Conservation (phyloP, 208 protist genomes). For the Leishmania guyanensis region DNA sequence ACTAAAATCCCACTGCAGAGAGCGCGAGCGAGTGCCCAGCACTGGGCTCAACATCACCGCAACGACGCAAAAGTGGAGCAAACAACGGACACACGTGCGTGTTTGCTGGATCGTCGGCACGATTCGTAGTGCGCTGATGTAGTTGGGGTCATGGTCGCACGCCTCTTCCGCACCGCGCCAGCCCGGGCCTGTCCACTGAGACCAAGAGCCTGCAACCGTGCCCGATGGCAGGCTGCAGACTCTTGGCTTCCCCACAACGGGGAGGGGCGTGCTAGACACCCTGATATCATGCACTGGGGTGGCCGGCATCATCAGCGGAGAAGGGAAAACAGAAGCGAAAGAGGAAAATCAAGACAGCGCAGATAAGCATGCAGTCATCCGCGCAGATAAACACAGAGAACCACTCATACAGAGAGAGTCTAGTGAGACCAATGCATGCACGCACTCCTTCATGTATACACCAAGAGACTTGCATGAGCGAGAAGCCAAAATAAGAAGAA, state of each 20-base stretch:
- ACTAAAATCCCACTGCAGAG: background rate
- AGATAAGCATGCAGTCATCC: no score
- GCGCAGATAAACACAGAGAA: no score
- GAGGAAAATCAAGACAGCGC: no score
- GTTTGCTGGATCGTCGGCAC: background rate
- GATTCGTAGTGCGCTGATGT: background rate
- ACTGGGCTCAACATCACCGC: background rate
- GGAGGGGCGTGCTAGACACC: background rate
- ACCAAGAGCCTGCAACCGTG: background rate
- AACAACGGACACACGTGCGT: background rate
- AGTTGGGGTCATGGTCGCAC: background rate
- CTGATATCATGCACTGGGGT: background rate
- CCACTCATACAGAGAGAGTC: no score
- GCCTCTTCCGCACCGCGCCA: background rate
- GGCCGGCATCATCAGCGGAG: background rate
- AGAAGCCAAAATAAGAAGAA: no score
- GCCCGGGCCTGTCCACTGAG: background rate
- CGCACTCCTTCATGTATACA: background rate
- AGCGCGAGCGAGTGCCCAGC: background rate
- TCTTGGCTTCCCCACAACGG: background rate
- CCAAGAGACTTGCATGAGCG: no score
- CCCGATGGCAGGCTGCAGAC: background rate
- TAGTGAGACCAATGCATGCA: background rate
- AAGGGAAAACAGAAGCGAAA: background rate
- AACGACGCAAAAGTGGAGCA: background rate